Base-by-base conservation (phyloP, 768 basidiomycete genomes). In the Hygrocybe punicea region DNA sequence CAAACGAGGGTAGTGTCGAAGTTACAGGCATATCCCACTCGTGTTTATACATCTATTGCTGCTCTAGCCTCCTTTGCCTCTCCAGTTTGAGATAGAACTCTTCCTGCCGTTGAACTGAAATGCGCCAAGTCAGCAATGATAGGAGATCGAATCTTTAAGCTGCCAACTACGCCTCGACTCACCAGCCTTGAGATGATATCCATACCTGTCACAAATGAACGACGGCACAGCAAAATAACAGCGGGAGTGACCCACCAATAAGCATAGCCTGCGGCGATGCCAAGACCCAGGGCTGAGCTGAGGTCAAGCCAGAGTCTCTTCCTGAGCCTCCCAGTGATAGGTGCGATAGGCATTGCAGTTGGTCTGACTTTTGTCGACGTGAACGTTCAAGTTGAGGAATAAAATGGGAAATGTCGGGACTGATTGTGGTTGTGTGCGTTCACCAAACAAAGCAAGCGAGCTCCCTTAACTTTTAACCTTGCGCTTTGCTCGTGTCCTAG, bases 311-410 rank as follows among this genome's bases (percentile, higher is more conserved):
- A 91, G 74, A 95, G 84, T 66, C 85, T 81, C 76, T 95, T 96
- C 78, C 93, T 89, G 76, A 95, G 89, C 77, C 84, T 93, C 71
- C 93, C 93, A 51, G 89, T 89, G 73, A 96, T 93, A 64, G 93
- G 93, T 60, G 91, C 87, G 70, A 96, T 88, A 67, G 90, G 72
- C 90, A 93, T 93, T 46, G 58, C 68, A 63, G 62, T 62, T 61
- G 62, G 35, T 53, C 61, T 54, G 63, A 55, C 62, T 62, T 55
- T 65, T 63, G 65, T 68, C 69, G 69, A 51, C 54, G 59, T 65
- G 45, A 61, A 64, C n/a, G 48, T 56, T 49, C 40, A 36, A 29
- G 29, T 29, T 29, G 29, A 29, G 29, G 29, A 29, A 29, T 29
- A 29, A 29, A 29, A 29, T 29, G 29, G 29, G 29, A 29, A 29